phyloP scores from a whole-genome alignment of 2,329 filamentous ascomycete genomes.

The Fusarium subtropicale region DNA sequence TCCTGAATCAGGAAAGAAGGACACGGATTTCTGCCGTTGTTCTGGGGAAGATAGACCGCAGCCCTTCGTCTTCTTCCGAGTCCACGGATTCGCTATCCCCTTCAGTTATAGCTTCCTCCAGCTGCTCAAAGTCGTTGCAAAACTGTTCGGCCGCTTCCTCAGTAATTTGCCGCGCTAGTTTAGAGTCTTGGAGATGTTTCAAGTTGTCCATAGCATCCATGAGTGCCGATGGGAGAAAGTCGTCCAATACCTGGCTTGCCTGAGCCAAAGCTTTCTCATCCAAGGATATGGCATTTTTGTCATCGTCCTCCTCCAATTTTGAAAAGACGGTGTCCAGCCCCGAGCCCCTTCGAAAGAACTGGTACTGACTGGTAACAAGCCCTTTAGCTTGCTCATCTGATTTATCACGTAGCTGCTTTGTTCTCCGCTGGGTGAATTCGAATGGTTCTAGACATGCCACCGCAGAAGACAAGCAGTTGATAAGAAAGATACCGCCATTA shows the following conservation, averaged over 20 bases:
- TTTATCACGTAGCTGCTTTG: constrained; percentile 66
- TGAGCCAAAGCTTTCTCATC: constrained; percentile 66
- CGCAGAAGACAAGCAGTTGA: constrained; percentile 76
- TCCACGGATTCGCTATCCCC: constrained; percentile 54
- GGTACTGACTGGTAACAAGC: constrained; percentile 75
- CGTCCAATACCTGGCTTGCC: constrained; percentile 82
- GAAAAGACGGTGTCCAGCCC: constrained; percentile 75
- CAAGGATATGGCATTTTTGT: constrained; percentile 56
- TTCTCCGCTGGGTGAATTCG: constrained; percentile 70
- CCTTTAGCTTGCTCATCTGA: constrained; percentile 66
- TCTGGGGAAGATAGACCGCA: constrained; percentile 63
- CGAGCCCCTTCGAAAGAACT: constrained; percentile 79
- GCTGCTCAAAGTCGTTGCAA: constrained; percentile 81
- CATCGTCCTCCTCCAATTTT: constrained; percentile 59
- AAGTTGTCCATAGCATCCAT: constrained; percentile 92
- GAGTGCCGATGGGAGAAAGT: constrained; percentile 90
- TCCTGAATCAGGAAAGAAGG: constrained; percentile 60
- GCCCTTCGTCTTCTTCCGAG: constrained; percentile 43
- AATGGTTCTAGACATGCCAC: constrained; percentile 67
- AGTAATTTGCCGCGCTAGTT: constrained; percentile 78
- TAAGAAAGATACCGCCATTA: constrained; percentile 73
- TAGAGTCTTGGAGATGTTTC: constrained; percentile 76
- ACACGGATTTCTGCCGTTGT: constrained; percentile 71
- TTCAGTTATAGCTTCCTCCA: constrained; percentile 63
- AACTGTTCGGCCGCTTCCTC: constrained; percentile 87